Evolutionary conservation across 257 asterid species (phyloP).

Genomic region (Haberlea rhodopensis): DNA sequence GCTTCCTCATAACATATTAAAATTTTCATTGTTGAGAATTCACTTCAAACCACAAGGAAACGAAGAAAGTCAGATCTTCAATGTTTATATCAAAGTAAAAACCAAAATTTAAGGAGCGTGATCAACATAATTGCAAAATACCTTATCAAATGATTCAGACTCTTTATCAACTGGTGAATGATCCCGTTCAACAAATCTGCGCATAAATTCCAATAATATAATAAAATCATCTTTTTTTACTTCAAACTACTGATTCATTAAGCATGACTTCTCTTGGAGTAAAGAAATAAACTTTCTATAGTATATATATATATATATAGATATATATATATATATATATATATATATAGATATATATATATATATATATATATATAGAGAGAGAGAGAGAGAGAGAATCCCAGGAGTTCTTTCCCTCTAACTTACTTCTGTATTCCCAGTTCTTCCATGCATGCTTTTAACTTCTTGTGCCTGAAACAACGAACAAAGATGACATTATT

Average conservation of each 20-base stretch:
- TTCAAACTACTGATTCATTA: conserved; percentile 21
- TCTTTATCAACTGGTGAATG: conserved; percentile 48
- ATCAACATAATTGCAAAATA: conserved; percentile 30
- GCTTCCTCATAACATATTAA: neutral
- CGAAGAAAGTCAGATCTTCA: conserved; percentile 12
- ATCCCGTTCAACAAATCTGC: conserved; percentile 50
- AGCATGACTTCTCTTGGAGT: conserved; percentile 10
- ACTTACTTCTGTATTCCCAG: conserved; percentile 79
- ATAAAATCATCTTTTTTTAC: conserved; percentile 15
- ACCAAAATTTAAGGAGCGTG: conserved; percentile 22
- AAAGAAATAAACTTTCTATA: conserved; percentile 10
- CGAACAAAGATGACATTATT: conserved; percentile 24
- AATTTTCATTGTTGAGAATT: conserved; percentile 18
- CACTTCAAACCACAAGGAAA: conserved; percentile 20
- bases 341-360: too few relatives aligned
- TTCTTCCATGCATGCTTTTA: conserved; percentile 67
- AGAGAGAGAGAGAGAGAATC: conserved; percentile 18
- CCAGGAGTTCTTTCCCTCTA: conserved; percentile 23
- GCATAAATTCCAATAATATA: conserved; percentile 25
- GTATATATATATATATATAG: too few relatives aligned
- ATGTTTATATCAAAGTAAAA: conserved; percentile 10
- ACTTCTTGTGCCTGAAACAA: conserved; percentile 69
- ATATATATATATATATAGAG: too few relatives aligned
- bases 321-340: too few relatives aligned
- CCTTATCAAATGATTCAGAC: conserved; percentile 86